Conservation (phyloP, 2,329 filamentous ascomycete species). For the Mycosphaerella arachidis region DNA sequence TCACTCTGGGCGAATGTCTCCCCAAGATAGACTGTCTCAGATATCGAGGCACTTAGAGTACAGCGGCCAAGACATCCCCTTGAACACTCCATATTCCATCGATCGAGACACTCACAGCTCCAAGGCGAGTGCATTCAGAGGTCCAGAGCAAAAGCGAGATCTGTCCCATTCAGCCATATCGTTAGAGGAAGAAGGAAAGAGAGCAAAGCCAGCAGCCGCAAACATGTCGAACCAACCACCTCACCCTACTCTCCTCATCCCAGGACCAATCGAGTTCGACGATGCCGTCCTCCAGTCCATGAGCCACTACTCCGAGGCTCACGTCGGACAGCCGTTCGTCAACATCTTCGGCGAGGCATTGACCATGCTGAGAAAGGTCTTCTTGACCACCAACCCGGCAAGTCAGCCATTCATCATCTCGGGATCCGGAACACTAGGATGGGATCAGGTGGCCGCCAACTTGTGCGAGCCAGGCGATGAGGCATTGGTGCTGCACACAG, state of each 20-base stretch:
- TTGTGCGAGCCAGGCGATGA: slow-evolving; percentile 84
- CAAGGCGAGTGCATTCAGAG: slow-evolving; percentile 18
- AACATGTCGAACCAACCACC: slow-evolving; percentile 56
- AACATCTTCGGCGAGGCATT: slow-evolving; percentile 86
- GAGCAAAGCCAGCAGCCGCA: slow-evolving; percentile 18
- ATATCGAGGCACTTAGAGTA: slow-evolving; percentile 58
- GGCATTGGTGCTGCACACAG: slow-evolving; percentile 87
- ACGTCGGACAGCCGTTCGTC: slow-evolving; percentile 86
- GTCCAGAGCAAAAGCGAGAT: slow-evolving; percentile 23
- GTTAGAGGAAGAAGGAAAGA: slow-evolving; percentile 26
- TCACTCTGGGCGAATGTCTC: slow-evolving; percentile 37
- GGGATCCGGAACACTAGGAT: slow-evolving; percentile 91
- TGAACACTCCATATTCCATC: slow-evolving; percentile 61
- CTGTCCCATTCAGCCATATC: slow-evolving; percentile 24
- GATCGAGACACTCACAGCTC: slow-evolving; percentile 50
- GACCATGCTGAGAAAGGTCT: slow-evolving; percentile 82
- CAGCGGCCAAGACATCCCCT: slow-evolving; percentile 48
- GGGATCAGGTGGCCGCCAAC: slow-evolving; percentile 95
- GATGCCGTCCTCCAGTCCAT: slow-evolving; percentile 93
- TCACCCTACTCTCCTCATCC: slow-evolving; percentile 80
- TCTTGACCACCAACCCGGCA: slow-evolving; percentile 77
- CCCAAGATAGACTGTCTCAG: slow-evolving; percentile 44
- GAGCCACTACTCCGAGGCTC: slow-evolving; percentile 93
- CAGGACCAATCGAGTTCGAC: slow-evolving; percentile 96
- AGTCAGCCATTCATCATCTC: slow-evolving; percentile 91